These are phyloP conservation scores for Pseudognaphalium luteoalbum DNA, from an alignment of 129 eudicot species.

Conservation along the genomic window DNA sequence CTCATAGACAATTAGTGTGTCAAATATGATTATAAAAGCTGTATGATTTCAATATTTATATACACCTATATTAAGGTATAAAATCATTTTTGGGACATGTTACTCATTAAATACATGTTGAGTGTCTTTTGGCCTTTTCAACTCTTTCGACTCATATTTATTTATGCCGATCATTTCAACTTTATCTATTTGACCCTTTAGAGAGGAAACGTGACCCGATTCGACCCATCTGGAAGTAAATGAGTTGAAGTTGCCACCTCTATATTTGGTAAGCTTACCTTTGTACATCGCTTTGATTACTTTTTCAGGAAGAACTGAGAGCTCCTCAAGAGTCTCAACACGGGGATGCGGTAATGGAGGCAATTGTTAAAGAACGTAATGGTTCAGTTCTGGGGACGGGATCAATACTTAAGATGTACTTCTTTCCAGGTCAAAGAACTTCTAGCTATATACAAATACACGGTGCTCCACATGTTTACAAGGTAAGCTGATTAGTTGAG, in stretches of 20 bases:
- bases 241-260: not conserved
- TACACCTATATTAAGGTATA: not conserved
- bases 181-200: not conserved
- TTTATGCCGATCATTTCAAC: not conserved
- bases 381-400: slow-evolving; percentile 98
- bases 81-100: not conserved
- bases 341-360: slow-evolving; percentile 99
- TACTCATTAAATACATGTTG: not conserved
- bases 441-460: slow-evolving; percentile 87
- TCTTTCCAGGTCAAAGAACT: slow-evolving; percentile 98
- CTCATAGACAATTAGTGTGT: not conserved
- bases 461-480: slow-evolving; percentile 96
- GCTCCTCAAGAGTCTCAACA: slow-evolving; percentile 93
- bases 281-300: slow-evolving; percentile 14
- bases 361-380: slow-evolving; percentile 84
- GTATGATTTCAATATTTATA: not conserved
- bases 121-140: not conserved
- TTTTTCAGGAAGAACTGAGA: slow-evolving; percentile 80
- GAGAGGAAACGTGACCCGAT: not conserved
- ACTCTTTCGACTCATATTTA: not conserved
- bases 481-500: slow-evolving; percentile 50
- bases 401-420: slow-evolving; percentile 93
- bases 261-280: not conserved
- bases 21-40: not conserved
- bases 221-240: not conserved